Evolutionary conservation across 352 stramenopile genomes (phyloP).

Genomic region (Elongisporangium anandrum): DNA sequence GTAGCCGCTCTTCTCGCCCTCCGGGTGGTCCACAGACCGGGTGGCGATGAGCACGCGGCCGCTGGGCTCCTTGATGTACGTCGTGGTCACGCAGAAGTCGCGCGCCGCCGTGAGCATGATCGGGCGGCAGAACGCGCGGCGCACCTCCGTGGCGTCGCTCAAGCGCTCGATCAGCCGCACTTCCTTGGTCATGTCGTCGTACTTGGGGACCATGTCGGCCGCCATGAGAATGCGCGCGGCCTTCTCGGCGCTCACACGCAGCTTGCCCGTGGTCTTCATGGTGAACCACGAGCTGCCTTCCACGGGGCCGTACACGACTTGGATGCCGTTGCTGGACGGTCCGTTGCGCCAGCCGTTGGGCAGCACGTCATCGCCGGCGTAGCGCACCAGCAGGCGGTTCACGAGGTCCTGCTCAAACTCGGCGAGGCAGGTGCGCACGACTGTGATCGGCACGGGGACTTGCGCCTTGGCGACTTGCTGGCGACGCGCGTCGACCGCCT

Average conservation of each 20-base stretch:
- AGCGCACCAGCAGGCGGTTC: constrained; percentile 45
- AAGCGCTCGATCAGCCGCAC: constrained; percentile 58
- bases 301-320: constrained; percentile 68
- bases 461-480: no score
- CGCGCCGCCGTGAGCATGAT: constrained; percentile 76
- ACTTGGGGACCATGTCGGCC: constrained; percentile 62
- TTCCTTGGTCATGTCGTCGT: constrained; percentile 80
- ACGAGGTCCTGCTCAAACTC: constrained; percentile 60
- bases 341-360: constrained; percentile 62
- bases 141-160: constrained; percentile 56
- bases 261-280: constrained; percentile 61
- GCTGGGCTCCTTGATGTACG: constrained; percentile 33
- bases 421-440: constrained; percentile 40
- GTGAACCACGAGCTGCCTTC: constrained; percentile 62
- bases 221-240: constrained; percentile 45
- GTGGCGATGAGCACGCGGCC: constrained; percentile 68
- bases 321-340: constrained; percentile 60
- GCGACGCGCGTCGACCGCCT: no score
- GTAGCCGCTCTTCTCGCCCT: constrained; percentile 43
- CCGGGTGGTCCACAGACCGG: constrained; percentile 56
- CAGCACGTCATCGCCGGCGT: constrained; percentile 53
- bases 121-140: constrained; percentile 51
- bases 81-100: constrained; percentile 72
- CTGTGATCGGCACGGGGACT: constrained; percentile 41
- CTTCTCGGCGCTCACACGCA: constrained; percentile 50